Evolutionary conservation across 225 moss, liverwort and hornwort genomes (phyloP), one percentile per base, ranked within the genome.

Genomic region (Pseudoscleropodium purum): DNA sequence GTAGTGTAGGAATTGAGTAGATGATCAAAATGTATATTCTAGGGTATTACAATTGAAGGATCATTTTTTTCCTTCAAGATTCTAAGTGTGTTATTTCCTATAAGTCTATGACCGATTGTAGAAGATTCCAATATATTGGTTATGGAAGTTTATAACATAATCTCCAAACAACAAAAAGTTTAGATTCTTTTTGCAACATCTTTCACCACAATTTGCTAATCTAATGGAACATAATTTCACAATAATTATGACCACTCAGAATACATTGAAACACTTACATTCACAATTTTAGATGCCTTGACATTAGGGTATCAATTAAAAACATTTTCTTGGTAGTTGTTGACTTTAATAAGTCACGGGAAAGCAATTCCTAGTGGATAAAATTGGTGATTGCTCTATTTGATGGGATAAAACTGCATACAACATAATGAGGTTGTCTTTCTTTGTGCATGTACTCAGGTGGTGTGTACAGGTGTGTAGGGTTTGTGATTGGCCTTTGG

Each of bases 401-500:
- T 0, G 0, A 1, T 36, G 54, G 8, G 23, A 52, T 36, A 7
- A 6, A 34, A 75, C 7, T 7, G 34, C 5, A 33, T 77, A 56
- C 52, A 76, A 76, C 13, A 52, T 34, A 5, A 51, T 23, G 20
- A 75, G 4, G 11, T 76, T 52, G 2, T 75, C 20, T 52, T 52
- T 34, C 0, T 34, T 0, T 0, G 0, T 0, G 8, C 10, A 3
- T 4, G 1, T 21, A 21, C 5, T 34, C 1, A 0, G 1, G 5
- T 20, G 13, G 34, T 34, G 5, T 2, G 0, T 12, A 0, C 18
- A 47, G 2, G 18, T 18, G 11, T 18, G 16, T 3, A 18, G 10
- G 29, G 3, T 3, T 74, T 45, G 30, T 29, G 17, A 30, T 29
- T 30, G 33, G 15, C 2, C 5, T 1, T 3, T 36, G 2, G 11